Percentiles rank a stretch among this genome's conserved stretches.
Evolutionary conservation across 306 rosid genomes (phyloP).

Genomic region (Quercus mongolica): DNA sequence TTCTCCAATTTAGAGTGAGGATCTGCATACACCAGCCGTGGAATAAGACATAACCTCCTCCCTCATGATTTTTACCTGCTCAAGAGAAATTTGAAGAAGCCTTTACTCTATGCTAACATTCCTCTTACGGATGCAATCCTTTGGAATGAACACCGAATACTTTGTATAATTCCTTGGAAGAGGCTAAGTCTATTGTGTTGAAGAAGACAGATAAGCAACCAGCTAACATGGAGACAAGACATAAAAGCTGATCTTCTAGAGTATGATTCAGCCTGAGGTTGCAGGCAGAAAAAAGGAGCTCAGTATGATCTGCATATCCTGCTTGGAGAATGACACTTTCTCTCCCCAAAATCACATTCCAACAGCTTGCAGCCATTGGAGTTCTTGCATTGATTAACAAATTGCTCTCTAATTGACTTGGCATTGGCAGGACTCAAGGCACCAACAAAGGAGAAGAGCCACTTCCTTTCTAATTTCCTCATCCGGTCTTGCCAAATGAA

Average conservation of each 20-base stretch:
- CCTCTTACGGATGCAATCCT: constrained; percentile 74
- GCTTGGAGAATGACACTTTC: constrained; percentile 96
- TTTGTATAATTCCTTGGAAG: constrained; percentile 76
- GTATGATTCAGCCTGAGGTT: constrained; percentile 96
- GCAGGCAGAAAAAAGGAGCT: constrained; percentile 85
- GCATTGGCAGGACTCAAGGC: constrained; percentile 89
- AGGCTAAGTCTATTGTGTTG: constrained; percentile 97
- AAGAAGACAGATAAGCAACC: constrained; percentile 97
- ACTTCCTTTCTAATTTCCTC: constrained; percentile 46
- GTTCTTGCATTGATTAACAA: constrained; percentile 69
- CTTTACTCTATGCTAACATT: constrained; percentile 73
- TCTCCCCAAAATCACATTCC: constrained; percentile 96
- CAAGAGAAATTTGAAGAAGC: constrained; percentile 65
- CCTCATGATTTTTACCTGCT: constrained; percentile 72
- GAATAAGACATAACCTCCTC: constrained; percentile 85
- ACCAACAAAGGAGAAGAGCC: constrained; percentile 97
- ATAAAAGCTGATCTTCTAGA: constrained; percentile 84
- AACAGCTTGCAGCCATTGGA: constrained; percentile 69
- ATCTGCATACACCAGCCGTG: constrained; percentile 78
- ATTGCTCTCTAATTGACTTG: constrained; percentile 83
- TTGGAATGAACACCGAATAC: constrained; percentile 92
- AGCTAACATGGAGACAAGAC: constrained; percentile 73
- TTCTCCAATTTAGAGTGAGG: constrained; percentile 84
- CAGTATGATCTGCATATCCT: constrained; percentile 96
- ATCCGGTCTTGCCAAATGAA: constrained; percentile 50